phyloP scores from a whole-genome alignment of 805 yeast genomes.

The Kuraishia hungarica region DNA sequence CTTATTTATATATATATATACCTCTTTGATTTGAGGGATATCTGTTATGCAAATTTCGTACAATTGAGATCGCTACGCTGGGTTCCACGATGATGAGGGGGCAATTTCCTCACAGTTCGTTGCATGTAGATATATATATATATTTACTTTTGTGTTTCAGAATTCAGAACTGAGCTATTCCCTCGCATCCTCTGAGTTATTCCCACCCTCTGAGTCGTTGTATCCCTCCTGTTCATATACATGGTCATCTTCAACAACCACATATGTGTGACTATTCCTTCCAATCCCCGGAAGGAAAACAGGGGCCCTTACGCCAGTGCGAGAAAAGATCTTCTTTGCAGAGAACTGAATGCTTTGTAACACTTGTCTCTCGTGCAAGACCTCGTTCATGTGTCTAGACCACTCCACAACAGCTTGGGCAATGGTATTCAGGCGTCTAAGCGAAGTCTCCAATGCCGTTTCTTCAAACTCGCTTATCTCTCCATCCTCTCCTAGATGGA shows the following conservation, averaged over 20 bases:
- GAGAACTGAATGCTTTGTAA: not conserved
- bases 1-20: no score
- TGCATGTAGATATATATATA: no score
- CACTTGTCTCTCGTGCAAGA: not conserved
- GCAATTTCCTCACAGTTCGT: no score
- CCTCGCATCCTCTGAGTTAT: not conserved
- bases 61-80: no score
- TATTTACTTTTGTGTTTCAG: not conserved
- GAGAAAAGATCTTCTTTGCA: not conserved
- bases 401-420: not conserved
- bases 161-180: no score
- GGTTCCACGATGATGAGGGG: no score
- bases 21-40: not conserved
- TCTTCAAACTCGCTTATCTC: conserved; percentile 25
- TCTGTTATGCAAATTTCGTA: no score
- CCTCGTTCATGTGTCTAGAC: not conserved
- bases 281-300: not conserved
- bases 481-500: conserved; percentile 66
- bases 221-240: not conserved
- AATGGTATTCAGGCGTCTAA: not conserved
- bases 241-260: not conserved
- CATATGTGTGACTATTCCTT: not conserved
- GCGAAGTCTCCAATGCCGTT: conserved; percentile 7
- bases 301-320: not conserved
- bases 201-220: not conserved